Evolutionary conservation across 768 basidiomycete species (phyloP), one percentile per base, ranked within the genome.

Genomic region (Galerina sulciceps): DNA sequence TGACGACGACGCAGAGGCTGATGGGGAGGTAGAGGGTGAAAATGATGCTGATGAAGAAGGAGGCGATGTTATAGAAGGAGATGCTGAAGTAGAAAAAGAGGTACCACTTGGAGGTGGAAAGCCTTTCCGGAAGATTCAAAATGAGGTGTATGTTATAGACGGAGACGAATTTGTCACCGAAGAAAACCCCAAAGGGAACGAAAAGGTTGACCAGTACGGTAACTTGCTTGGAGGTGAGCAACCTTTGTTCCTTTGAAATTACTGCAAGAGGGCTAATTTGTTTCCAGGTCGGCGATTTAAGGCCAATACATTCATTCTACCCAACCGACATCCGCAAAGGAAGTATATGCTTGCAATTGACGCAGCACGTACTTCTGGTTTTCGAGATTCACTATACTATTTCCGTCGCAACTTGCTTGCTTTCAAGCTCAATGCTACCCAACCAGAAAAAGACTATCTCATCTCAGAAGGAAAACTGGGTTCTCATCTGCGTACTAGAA

Each of bases 281-380:
- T 36, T 22, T 52, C 15, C 64, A 97, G 96, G 90, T 50, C 87
- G 96, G 38, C 80, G 83, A 55, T 97, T 94, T 81, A 96, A 96
- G 73, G 88, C 94, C 1, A 76, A 85, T 26, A 97, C 96, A 1
- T 99, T 99, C 71, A 75, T 83, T n/a, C 85, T 95, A 5, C 90
- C 93, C 0, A 86, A 86, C 55, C 86, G 96, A 18, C 88, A 98
- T 67, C 88, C 94, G 9, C 84, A 91, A 23, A 84, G 90, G 44
- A 81, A 86, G 59, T 99, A 97, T 76, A 92, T 97, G 85, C 90
- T 99, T 41, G 95, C 96, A 18, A 99, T 99, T 58, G 97, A 99
- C 68, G 96, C 95, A 3, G 97, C 97, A 0, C 87, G 96, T 23
- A 93, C 93, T 9, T 96, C 94, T 17, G 97, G 97, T 4, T 98